Conservation (phyloP, 805 yeast species). For the Wilhelminamyces savonicus region DNA sequence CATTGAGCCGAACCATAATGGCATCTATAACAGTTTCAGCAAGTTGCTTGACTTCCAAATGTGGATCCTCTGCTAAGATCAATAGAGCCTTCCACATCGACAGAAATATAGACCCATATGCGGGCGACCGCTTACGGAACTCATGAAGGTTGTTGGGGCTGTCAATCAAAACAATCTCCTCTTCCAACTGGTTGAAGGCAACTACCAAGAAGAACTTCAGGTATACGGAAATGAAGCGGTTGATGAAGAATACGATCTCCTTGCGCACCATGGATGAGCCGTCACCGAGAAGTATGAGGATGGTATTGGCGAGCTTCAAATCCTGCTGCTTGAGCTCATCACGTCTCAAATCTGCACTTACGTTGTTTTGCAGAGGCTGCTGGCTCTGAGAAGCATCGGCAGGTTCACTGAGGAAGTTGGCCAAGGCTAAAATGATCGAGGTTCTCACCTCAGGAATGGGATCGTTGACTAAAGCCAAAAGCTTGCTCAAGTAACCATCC, state of each 20-base stretch:
- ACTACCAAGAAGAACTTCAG: constrained; percentile 73
- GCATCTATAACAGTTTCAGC: constrained; percentile 75
- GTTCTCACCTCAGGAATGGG: constrained; percentile 96
- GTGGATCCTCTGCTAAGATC: constrained; percentile 82
- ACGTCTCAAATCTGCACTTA: constrained; percentile 24
- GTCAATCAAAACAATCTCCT: constrained; percentile 64
- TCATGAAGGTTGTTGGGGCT: constrained; percentile 57
- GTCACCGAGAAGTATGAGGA: constrained; percentile 67
- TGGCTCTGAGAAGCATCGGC: constrained; percentile 14
- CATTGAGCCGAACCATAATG: constrained; percentile 56
- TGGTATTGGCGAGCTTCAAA: constrained; percentile 59
- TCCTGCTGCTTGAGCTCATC: constrained; percentile 62
- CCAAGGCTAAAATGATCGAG: constrained; percentile 68
- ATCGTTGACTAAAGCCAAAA: constrained; percentile 61
- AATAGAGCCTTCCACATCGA: constrained; percentile 84
- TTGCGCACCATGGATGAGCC: constrained; percentile 87
- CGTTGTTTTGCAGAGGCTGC: constrained; percentile 7
- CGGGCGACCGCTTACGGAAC: constrained; percentile 62
- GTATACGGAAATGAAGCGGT: constrained; percentile 66
- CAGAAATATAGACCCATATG: constrained; percentile 80
- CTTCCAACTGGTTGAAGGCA: constrained; percentile 79
- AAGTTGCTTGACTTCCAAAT: constrained; percentile 63
- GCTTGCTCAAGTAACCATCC: constrained; percentile 52
- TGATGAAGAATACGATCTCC: constrained; percentile 73
- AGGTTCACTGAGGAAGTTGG: constrained; percentile 55